These are phyloP conservation scores for Eucalyptus viminalis DNA, from an alignment of 345 rosid species.

Conservation along the genomic window DNA sequence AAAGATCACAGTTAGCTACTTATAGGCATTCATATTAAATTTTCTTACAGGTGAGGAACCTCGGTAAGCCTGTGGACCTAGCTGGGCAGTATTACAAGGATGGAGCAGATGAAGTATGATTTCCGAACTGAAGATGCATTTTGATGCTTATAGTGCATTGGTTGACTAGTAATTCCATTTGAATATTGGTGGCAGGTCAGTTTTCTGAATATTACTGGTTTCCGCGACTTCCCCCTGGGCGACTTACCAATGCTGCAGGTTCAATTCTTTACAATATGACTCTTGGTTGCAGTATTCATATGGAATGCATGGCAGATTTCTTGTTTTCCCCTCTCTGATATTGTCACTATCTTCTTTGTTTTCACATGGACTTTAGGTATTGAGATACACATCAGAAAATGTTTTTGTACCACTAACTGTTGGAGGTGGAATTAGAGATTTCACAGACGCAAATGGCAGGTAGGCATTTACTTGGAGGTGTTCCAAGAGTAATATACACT, in stretches of 20 bases:
- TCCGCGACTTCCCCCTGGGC: slow-evolving; percentile 90
- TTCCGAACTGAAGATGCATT: neutral
- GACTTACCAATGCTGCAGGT: slow-evolving; percentile 99
- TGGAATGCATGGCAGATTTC: neutral
- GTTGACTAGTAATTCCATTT: neutral
- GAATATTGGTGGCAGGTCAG: slow-evolving; percentile 46
- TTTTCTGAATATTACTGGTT: slow-evolving; percentile 87
- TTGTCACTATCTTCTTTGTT: neutral
- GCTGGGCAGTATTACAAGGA: slow-evolving; percentile 81
- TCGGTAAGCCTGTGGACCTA: slow-evolving; percentile 96
- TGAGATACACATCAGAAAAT: slow-evolving; percentile 82
- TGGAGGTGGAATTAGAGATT: slow-evolving; percentile 98
- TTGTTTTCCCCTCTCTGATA: neutral
- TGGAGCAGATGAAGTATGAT: slow-evolving; percentile 92
- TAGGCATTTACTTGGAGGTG: neutral
- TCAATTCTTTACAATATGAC: neutral
- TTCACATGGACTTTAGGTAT: slow-evolving; percentile 28
- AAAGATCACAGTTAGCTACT: neutral
- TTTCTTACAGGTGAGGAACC: slow-evolving; percentile 71
- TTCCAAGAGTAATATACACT: neutral
- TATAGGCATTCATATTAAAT: neutral
- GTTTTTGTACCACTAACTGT: slow-evolving; percentile 97
- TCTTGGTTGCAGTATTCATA: neutral
- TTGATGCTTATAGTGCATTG: neutral
- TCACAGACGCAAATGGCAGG: slow-evolving; percentile 95